A percentile compares a stretch with the other conserved stretches of the same genome.
Conservation (phyloP, 768 basidiomycete genomes). For the Lactifluus subvellereus region DNA sequence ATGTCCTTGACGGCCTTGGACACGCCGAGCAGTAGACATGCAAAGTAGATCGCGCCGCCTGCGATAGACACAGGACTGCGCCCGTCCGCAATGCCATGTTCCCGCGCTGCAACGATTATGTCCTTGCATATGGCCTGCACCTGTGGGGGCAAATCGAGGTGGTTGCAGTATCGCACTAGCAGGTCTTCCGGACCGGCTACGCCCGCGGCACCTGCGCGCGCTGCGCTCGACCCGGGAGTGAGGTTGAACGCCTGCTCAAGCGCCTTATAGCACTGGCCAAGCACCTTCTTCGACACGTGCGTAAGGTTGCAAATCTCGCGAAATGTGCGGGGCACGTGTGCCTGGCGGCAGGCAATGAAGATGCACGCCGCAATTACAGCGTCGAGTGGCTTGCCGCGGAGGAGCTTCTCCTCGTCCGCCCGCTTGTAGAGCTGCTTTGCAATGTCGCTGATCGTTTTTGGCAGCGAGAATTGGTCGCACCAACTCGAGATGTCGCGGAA, state of each 20-base stretch:
- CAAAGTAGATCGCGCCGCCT: constrained; percentile 94
- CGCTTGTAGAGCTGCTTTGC: constrained; percentile 98
- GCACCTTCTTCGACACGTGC: constrained; percentile 89
- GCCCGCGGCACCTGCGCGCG: constrained; percentile 30
- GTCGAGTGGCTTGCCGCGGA: constrained; percentile 86
- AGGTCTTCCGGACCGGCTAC: constrained; percentile 76
- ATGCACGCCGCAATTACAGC: constrained; percentile 97
- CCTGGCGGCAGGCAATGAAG: constrained; percentile 94
- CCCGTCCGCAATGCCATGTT: constrained; percentile 87
- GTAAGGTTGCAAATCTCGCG: constrained; percentile 92
- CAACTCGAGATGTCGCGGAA: constrained; percentile 89
- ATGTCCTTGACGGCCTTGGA: constrained; percentile 78
- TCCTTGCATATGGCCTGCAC: constrained; percentile 80
- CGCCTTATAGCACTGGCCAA: constrained; percentile 90
- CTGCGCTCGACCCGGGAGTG: constrained; percentile 68
- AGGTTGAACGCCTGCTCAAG: constrained; percentile 86
- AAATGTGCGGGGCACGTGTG: constrained; percentile 93
- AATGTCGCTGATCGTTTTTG: constrained; percentile 90
- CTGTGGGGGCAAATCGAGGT: constrained; percentile 76
- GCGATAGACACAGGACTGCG: constrained; percentile 97
- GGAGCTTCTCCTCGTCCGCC: constrained; percentile 89
- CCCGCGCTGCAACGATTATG: constrained; percentile 73
- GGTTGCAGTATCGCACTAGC: constrained; percentile 90
- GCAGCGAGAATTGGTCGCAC: constrained; percentile 94
- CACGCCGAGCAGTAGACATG: constrained; percentile 73